Conservation (phyloP, 495 filamentous ascomycete genomes). For the Penicillium lagena region DNA sequence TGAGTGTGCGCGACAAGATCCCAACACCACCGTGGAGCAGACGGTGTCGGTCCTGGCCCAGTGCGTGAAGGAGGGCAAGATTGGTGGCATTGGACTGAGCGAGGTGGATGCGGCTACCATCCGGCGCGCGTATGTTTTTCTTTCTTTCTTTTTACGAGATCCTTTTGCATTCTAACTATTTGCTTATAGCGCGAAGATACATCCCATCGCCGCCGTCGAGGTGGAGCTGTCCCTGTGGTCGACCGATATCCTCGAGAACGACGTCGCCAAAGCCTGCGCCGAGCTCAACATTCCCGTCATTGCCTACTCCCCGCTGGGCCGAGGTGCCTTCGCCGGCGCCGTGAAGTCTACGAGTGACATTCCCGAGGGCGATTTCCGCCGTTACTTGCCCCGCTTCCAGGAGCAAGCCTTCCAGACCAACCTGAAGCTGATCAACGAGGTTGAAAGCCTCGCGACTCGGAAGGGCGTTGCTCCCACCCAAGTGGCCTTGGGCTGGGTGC, state of each 20-base stretch:
- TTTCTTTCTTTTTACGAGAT: not conserved
- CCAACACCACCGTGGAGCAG: constrained; percentile 51
- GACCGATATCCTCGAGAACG: constrained; percentile 66
- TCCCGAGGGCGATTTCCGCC: constrained; percentile 50
- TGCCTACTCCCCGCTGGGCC: constrained; percentile 56
- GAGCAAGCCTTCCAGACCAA: constrained; percentile 67
- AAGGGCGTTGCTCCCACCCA: constrained; percentile 72
- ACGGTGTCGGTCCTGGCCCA: constrained; percentile 51
- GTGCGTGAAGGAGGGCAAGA: constrained; percentile 67
- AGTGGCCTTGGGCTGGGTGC: constrained; percentile 71
- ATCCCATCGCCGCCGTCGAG: constrained; percentile 70
- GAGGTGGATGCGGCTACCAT: constrained; percentile 73
- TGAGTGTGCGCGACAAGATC: constrained; percentile 68
- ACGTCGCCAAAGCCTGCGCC: constrained; percentile 63
- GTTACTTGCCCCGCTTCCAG: constrained; percentile 55
- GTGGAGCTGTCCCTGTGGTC: constrained; percentile 70
- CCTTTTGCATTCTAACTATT: constrained; percentile 6
- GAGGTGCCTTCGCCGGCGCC: constrained; percentile 51
- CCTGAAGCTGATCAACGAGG: constrained; percentile 57
- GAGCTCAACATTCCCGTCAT: constrained; percentile 67
- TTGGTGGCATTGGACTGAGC: constrained; percentile 69
- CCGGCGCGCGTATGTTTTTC: constrained; percentile 48
- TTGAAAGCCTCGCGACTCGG: constrained; percentile 58
- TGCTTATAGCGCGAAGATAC: constrained; percentile 44
- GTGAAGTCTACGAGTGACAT: constrained; percentile 57